Evolutionary conservation across 306 rosid species (phyloP).

Genomic region (Castanospermum australe): DNA sequence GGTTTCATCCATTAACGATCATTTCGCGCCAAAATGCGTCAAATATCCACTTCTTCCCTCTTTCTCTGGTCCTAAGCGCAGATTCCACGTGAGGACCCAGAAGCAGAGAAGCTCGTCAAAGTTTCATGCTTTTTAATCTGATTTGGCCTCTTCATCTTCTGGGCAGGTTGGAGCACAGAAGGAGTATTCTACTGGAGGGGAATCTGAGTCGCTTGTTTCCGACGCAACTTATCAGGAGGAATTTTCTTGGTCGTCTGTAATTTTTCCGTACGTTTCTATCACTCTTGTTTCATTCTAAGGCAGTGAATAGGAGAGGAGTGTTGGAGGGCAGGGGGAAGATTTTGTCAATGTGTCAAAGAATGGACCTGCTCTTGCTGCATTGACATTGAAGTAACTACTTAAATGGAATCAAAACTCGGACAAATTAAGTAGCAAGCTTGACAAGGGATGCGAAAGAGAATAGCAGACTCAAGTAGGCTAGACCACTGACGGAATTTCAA

Average conservation of each 20-base stretch:
- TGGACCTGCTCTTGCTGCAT: not conserved
- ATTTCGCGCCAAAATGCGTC: constrained; percentile 27
- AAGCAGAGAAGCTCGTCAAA: constrained; percentile 18
- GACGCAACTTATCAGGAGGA: constrained; percentile 54
- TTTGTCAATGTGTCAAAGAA: not conserved
- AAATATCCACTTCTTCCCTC: constrained; percentile 23
- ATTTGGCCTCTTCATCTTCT: constrained; percentile 17
- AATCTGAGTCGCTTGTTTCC: constrained; percentile 49
- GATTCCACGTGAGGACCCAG: constrained; percentile 48
- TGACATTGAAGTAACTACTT: not conserved
- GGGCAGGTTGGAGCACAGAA: constrained; percentile 64
- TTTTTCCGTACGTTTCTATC: constrained; percentile 72
- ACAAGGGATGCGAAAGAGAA: not conserved
- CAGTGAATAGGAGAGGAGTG: not conserved
- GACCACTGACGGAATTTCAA: not conserved
- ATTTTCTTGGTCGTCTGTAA: constrained; percentile 72
- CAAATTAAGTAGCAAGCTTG: not conserved
- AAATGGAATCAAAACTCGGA: not conserved
- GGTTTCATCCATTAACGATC: constrained; percentile 30
- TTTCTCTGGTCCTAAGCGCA: constrained; percentile 32
- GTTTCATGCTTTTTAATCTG: constrained; percentile 32
- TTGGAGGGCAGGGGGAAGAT: not conserved
- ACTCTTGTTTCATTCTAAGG: not conserved
- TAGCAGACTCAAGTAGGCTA: not conserved
- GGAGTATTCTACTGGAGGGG: constrained; percentile 55